Evolutionary conservation across 2,329 filamentous ascomycete species (phyloP), one percentile per base, ranked within the genome.

Genomic region (Immersiporthe knoxdaviesiana): DNA sequence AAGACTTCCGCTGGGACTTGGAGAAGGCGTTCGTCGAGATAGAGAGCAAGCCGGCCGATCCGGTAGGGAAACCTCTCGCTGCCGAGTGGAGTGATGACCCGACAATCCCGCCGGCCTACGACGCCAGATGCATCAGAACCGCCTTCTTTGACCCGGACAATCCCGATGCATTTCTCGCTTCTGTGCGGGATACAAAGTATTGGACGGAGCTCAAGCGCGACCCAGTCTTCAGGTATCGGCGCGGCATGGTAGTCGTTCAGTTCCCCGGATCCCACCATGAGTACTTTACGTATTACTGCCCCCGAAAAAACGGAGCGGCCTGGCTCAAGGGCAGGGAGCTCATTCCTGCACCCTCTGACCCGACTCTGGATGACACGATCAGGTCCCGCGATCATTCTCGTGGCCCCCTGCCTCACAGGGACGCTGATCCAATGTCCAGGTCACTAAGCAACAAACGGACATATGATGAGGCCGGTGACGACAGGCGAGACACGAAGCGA

Each of bases 21-120:
- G 72, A 80, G 56, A 75, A 74, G 12, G 76, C 82, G 6, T 84
- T 84, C 67, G 74, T 77, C 12, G 80, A 82, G 54, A 71, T 75
- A 44, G 68, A 76, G 5, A 72, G 71, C 14, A 79, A 80, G 67
- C 77, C 78, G 8, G 80, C 81, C n/a, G 83, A 85, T 50, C 80
- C 82, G n/a, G 80, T 84, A 66, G 82, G 81, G 16, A 83, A 80
- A 69, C 83, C 83, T 27, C 75, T 85, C 1, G 78, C 82, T 4
- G 72, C 74, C 21, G 75, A 77, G 24, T 85, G 82, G 69, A 81
- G 77, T 52, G 82, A 84, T 27, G 79, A 82, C 21, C 79, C 83
- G 10, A 81, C 84, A 41, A 80, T 84, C 52, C 81, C 84, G 35
- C 80, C 80, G 24, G 78, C 81, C 6, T 82, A 80, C 74, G 78